Conservation (phyloP, 2,329 filamentous ascomycete genomes). For the Trichophyton equinum region DNA sequence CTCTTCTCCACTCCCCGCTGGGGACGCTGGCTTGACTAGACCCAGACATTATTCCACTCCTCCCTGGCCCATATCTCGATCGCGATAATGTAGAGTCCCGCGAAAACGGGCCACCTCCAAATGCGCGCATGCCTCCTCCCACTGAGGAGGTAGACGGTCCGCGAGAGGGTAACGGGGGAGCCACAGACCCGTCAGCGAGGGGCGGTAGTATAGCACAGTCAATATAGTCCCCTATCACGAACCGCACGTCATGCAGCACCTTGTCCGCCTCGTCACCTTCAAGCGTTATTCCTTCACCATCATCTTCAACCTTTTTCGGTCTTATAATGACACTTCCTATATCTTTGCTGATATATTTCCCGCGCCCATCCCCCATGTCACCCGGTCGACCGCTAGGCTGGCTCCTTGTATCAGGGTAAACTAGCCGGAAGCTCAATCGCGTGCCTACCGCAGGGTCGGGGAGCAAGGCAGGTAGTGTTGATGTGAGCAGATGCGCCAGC, state of each 20-base stretch:
- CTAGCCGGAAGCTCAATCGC: constrained; percentile 72
- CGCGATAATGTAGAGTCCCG: constrained; percentile 37
- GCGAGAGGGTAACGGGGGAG: constrained; percentile 33
- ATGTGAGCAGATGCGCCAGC: constrained; percentile 63
- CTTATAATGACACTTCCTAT: constrained; percentile 65
- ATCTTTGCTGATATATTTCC: constrained; percentile 64
- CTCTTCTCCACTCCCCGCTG: constrained; percentile 38
- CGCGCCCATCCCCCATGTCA: constrained; percentile 30
- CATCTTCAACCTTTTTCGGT: not conserved
- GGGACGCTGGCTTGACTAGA: constrained; percentile 26
- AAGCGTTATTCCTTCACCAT: constrained; percentile 14
- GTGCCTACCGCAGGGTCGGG: constrained; percentile 67
- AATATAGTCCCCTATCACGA: constrained; percentile 82
- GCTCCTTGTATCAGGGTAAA: constrained; percentile 61
- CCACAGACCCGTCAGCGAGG: constrained; percentile 59
- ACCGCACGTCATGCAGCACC: constrained; percentile 62
- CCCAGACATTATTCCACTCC: constrained; percentile 32
- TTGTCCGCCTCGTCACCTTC: constrained; percentile 53
- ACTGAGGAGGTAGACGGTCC: constrained; percentile 30
- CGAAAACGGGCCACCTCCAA: constrained; percentile 16
- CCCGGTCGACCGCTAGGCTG: constrained; percentile 18
- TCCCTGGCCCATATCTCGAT: constrained; percentile 26
- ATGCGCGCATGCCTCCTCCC: constrained; percentile 31
- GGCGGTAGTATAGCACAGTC: constrained; percentile 71
- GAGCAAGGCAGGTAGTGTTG: constrained; percentile 54